Percentiles rank a stretch among this genome's conserved stretches.
phyloP scores from a whole-genome alignment of 257 asterid species.

The Solanum sejunctum region DNA sequence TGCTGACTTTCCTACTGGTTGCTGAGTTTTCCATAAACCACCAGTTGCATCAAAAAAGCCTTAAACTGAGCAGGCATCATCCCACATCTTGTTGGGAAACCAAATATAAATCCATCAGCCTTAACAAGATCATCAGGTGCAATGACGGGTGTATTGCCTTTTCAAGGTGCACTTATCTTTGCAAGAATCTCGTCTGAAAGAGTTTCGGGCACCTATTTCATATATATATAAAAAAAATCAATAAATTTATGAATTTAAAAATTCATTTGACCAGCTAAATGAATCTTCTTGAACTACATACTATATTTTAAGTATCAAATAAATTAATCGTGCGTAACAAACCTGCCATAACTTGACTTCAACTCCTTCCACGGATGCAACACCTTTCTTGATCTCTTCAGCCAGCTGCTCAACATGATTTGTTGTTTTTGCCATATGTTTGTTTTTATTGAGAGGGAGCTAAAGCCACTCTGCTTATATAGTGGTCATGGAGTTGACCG shows the following conservation, averaged over 20 bases:
- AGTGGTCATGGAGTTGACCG: not conserved
- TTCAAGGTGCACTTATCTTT: slow-evolving; percentile 29
- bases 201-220: slow-evolving; percentile 34
- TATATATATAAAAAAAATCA: fast-evolving
- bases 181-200: slow-evolving; percentile 31
- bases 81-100: slow-evolving; percentile 40
- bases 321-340: no score
- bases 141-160: slow-evolving; percentile 32
- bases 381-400: no score
- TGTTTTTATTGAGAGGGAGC: not conserved
- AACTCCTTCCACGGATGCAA: no score
- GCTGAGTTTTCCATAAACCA: slow-evolving; percentile 31
- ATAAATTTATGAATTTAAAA: no score
- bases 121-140: slow-evolving; percentile 24
- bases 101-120: slow-evolving; percentile 42
- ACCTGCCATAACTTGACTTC: no score
- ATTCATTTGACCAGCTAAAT: no score
- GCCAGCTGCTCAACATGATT: no score
- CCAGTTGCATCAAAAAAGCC: no score
- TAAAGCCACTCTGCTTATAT: not conserved
- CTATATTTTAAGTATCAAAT: no score
- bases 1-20: slow-evolving; percentile 49
- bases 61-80: no score
- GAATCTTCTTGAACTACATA: no score
- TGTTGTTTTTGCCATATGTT: not conserved